These are phyloP conservation scores for Colletotrichum camelliae DNA, from an alignment of 2,329 filamentous ascomycete species.

Conservation along the genomic window DNA sequence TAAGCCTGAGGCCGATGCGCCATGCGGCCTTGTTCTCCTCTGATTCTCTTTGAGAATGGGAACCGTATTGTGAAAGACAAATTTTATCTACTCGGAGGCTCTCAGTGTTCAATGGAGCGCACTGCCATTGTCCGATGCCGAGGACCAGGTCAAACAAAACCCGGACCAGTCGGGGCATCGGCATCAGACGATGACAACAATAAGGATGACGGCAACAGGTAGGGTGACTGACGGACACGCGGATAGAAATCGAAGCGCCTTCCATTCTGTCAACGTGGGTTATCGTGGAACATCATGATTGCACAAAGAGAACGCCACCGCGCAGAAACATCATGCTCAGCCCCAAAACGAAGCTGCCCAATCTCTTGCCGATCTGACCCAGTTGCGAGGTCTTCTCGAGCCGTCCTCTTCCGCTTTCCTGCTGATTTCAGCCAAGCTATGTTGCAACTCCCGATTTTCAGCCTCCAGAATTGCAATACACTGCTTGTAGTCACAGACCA, in stretches of 20 bases:
- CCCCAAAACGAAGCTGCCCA: background rate
- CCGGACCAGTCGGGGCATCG: background rate
- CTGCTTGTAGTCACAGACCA: background rate
- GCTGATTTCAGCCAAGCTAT: background rate
- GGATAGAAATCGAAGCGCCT: background rate
- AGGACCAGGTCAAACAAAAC: background rate
- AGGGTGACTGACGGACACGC: background rate
- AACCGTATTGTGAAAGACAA: too few relatives aligned
- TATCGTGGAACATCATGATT: background rate
- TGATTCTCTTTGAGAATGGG: too few relatives aligned
- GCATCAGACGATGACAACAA: background rate
- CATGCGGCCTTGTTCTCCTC: background rate
- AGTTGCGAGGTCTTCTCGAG: background rate
- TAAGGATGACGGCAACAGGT: too few relatives aligned
- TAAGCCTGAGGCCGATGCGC: background rate
- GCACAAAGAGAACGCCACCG: too few relatives aligned
- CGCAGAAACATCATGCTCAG: background rate
- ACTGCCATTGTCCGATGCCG: background rate
- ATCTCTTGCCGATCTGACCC: background rate
- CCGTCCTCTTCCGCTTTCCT: background rate
- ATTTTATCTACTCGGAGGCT: too few relatives aligned
- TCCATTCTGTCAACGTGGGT: accelerated
- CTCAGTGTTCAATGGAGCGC: too few relatives aligned
- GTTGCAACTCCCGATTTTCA: background rate
- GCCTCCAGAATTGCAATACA: background rate